These are phyloP conservation scores for Leptographium radiaticola DNA, from an alignment of 2,329 filamentous ascomycete species.

Conservation along the genomic window DNA sequence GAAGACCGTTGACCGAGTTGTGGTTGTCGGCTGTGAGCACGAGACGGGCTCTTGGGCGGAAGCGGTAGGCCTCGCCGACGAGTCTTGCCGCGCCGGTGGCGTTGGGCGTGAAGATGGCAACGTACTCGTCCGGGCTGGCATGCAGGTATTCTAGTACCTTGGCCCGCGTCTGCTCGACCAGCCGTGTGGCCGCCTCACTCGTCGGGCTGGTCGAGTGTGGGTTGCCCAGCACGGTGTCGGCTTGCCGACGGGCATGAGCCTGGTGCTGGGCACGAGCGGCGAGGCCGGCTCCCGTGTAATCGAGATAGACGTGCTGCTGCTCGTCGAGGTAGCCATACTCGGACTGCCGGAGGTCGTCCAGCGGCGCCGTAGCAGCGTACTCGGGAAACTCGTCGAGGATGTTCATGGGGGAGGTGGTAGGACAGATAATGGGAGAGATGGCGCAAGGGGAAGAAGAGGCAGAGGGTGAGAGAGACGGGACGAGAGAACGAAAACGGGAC, in stretches of 20 bases:
- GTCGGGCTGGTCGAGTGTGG: constrained; percentile 27
- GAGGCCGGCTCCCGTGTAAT: constrained; percentile 27
- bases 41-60: constrained; percentile 13
- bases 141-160: constrained; percentile 21
- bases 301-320: constrained; percentile 25
- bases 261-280: constrained; percentile 19
- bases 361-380: constrained; percentile 17
- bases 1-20: constrained; percentile 27
- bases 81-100: constrained; percentile 25
- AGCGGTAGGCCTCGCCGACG: constrained; percentile 26
- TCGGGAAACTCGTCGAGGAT: constrained; percentile 19
- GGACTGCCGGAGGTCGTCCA: constrained; percentile 19
- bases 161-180: constrained; percentile 19
- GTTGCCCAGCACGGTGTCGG: constrained; percentile 22
- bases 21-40: constrained; percentile 28
- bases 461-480: too few relatives aligned
- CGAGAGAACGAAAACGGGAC: too few relatives aligned
- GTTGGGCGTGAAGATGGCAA: constrained; percentile 27
- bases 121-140: constrained; percentile 23
- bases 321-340: constrained; percentile 25
- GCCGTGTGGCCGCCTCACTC: constrained; percentile 19
- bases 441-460: too few relatives aligned
- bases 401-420: background rate
- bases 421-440: too few relatives aligned
- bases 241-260: constrained; percentile 19